These are phyloP conservation scores for Globisporangium lucens DNA, from an alignment of 352 stramenopile genomes.

Conservation along the genomic window DNA sequence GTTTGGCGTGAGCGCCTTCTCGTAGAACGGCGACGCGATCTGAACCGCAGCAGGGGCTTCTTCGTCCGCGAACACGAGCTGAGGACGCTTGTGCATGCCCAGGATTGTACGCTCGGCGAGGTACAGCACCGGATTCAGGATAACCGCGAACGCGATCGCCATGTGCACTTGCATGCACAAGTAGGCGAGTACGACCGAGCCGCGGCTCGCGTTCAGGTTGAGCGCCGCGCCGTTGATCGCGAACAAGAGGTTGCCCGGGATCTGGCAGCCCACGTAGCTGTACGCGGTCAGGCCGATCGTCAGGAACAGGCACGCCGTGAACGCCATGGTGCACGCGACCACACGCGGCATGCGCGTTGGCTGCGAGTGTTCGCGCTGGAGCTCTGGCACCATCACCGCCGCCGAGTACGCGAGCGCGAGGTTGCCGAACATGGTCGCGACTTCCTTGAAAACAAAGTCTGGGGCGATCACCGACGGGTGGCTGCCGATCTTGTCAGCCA, in stretches of 20 bases:
- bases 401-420: slow-evolving; percentile 55
- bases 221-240: slow-evolving; percentile 43
- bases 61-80: slow-evolving; percentile 11
- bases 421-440: slow-evolving; percentile 58
- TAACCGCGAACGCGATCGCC: slow-evolving; percentile 56
- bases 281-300: slow-evolving; percentile 44
- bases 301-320: slow-evolving; percentile 48
- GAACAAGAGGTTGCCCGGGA: slow-evolving; percentile 60
- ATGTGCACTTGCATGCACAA: slow-evolving; percentile 69
- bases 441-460: slow-evolving; percentile 43
- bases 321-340: slow-evolving; percentile 42
- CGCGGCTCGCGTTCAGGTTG: slow-evolving; percentile 40
- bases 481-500: slow-evolving; percentile 38
- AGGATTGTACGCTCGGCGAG: slow-evolving; percentile 52
- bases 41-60: background rate
- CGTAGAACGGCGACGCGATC: background rate
- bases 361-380: slow-evolving; percentile 62
- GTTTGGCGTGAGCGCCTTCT: slow-evolving; percentile 11
- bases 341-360: slow-evolving; percentile 55
- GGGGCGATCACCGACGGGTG: slow-evolving; percentile 36
- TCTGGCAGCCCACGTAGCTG: slow-evolving; percentile 54
- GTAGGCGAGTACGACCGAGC: slow-evolving; percentile 49
- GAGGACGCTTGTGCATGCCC: slow-evolving; percentile 54
- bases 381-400: slow-evolving; percentile 50
- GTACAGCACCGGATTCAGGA: slow-evolving; percentile 56